Percentiles rank a stretch among this genome's conserved stretches.
Evolutionary conservation across 2,329 filamentous ascomycete genomes (phyloP).

Genomic region (Cercospora beticola): DNA sequence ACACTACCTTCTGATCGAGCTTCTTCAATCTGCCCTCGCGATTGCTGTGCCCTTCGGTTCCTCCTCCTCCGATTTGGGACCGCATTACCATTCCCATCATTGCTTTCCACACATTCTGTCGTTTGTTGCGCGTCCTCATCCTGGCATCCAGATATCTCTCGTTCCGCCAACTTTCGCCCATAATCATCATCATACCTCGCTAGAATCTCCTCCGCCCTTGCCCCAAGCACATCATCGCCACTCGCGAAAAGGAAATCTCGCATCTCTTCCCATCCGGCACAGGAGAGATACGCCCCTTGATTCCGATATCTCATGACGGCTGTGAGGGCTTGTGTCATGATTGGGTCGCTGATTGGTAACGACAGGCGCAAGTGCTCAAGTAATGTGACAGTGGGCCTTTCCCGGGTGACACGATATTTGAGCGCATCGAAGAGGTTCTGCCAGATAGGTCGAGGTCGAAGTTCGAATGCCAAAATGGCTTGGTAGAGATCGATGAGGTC

Average conservation of each 20-base stretch:
- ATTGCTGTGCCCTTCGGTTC: neutral
- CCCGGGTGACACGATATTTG: neutral
- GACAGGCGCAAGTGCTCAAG: neutral
- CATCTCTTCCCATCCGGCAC: neutral
- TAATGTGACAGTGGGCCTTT: neutral
- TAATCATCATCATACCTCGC: neutral
- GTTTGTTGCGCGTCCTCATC: neutral
- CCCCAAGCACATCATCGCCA: slow-evolving; percentile 1
- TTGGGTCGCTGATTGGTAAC: neutral
- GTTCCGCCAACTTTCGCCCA: neutral
- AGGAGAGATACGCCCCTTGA: neutral
- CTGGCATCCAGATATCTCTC: neutral
- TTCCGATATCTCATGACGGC: slow-evolving; percentile 1
- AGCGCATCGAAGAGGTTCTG: neutral
- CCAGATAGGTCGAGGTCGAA: neutral
- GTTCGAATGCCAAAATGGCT: neutral
- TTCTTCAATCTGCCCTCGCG: neutral
- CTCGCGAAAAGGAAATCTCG: neutral
- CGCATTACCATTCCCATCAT: neutral
- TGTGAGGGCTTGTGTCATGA: slow-evolving; percentile 5
- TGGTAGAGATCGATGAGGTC: slow-evolving; percentile 12
- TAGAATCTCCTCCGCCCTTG: slow-evolving; percentile 5
- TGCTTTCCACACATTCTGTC: neutral
- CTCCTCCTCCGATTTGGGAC: neutral
- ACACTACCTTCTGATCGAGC: too few relatives aligned